Evolutionary conservation across 768 basidiomycete genomes (phyloP), one percentile per base, ranked within the genome.

Genomic region (Obba rivulosa): DNA sequence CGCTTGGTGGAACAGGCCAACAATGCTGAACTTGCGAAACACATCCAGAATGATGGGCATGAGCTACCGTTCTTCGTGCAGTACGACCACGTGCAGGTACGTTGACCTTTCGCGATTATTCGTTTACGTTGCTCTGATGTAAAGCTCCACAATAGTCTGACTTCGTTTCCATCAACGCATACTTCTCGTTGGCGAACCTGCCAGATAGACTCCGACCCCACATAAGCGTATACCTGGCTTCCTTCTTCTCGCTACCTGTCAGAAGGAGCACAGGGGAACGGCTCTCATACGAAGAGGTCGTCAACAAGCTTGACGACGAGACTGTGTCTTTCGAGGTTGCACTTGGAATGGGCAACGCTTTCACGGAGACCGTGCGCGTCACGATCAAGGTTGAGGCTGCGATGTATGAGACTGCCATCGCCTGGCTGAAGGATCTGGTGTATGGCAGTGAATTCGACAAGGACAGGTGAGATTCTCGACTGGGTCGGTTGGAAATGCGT

Each of bases 171-270:
- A 69, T 98, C 24, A 77, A 86, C 54, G 86, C 82, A 8, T 78
- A 83, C 51, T 81, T 96, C 58, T 92, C 93, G 8, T 69, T 95
- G 13, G 75, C 76, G 17, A 77, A 77, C 34, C 66, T 97, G 4
- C 85, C 92, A 0, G 66, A 83, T 51, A 74, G 78, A 20, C 78
- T 98, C 41, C 82, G 86, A 58, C 87, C 91, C 48, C 83, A 89
- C 56, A 72, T 93, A 34, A 80, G 81, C 21, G 72, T 85, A 11
- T 93, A 96, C 61, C 74, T 89, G 21, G 77, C 80, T 22, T 74
- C 91, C 1, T 89, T 99, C 73, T 98, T 96, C 66, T 83, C 89
- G 13, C 74, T 98, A 0, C 92, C 94, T 2, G 77, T 99, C 28
- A 78, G 70, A 41, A 74, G 84, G 25, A 71, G 78, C 35, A 75